Evolutionary conservation across 768 basidiomycete genomes (phyloP), one percentile per base, ranked within the genome.

Genomic region (Rhodocollybia butyracea): DNA sequence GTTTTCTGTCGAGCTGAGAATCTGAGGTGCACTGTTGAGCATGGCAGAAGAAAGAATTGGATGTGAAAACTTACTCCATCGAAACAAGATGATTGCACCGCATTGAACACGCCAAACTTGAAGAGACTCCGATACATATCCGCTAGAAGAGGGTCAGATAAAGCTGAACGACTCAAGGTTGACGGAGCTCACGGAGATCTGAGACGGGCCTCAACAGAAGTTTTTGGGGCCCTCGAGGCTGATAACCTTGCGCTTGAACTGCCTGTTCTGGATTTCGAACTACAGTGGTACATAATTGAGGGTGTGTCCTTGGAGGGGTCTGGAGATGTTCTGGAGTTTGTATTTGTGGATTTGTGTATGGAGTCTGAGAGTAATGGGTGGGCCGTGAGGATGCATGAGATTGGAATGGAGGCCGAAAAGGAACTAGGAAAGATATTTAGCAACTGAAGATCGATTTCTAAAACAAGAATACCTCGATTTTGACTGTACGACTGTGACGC

Each of bases 21-120:
- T 76, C 89, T 91, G 59, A 17, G 22, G 45, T 15, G 26, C 41
- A 2, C 15, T 26, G 38, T 50, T 22, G 22, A n/a, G 31, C 12
- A 2, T 27, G 12, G 17, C 27, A 27, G 40, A 46, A 26, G 21
- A 32, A 21, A 46, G 46, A 13, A 46, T 30, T n/a, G n/a, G n/a
- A 32, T 46, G 21, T 15, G 34, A 34, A 13, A 5, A 66, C 83
- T 55, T 64, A 93, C 94, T 60, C 79, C 77, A 46, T 89, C 81
- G 60, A 90, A 91, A 65, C 91, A 94, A 27, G 76, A 77, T 13
- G 90, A 92, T 62, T 99, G 96, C 21, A 98, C 83, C 3, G 88
- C 86, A 66, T 98, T 98, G 76, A 98, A 98, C 3, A 88, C 82
- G 0, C 85, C 85, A 60, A 95, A 97, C 63, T 89, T 89, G 80